Base-by-base conservation (phyloP, 1,284 basidiomycete species). In the Prillingera fragicola region DNA sequence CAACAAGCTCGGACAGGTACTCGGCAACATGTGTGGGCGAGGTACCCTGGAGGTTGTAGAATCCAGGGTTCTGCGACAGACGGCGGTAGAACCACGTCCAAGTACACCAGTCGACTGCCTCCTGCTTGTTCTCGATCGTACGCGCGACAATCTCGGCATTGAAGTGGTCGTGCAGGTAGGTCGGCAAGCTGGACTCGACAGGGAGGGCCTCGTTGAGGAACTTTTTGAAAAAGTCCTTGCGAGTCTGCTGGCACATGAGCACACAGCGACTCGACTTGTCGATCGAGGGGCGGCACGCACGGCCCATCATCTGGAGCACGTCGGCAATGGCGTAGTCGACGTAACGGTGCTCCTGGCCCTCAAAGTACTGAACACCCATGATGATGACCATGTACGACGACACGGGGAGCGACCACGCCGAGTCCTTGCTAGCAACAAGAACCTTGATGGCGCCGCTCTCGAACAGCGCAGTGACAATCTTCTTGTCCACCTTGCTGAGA, bases 201-300 rank as follows among this genome's bases (percentile, higher is more conserved):
- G 95, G 95, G n/a, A 98, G 74, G 13, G 92, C 94, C 70, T 98
- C 94, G 14, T 85, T 85, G 50, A 98, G 72, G 80, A 98, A 97
- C 72, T 98, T 98, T 73, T 94, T 96, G 78, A 95, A 97, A 69
- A 94, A 97, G 66, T 95, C 90, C 69, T 96, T 92, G 38, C 92
- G 79, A 3, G 89, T 95, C 65, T 94, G 87, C 63, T 98, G 94
- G 63, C 88, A 91, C 86, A 98, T 94, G 38, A 98, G 74, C 8
- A 99, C 84, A 62, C 91, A 96, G 15, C 89, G 84, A 56, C 86
- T 90, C 43, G 82, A 83, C 10, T 84, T 81, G 58, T 96, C 92
- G 50, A 89, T 82, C 36, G 74, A 73, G 14, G 94, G 90, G 22
- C 90, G 81, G 65, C 91, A 96, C 2, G 94, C 92, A 17, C 85